Evolutionary conservation across 2,329 filamentous ascomycete genomes (phyloP).

Genomic region (Madurella fahalii): DNA sequence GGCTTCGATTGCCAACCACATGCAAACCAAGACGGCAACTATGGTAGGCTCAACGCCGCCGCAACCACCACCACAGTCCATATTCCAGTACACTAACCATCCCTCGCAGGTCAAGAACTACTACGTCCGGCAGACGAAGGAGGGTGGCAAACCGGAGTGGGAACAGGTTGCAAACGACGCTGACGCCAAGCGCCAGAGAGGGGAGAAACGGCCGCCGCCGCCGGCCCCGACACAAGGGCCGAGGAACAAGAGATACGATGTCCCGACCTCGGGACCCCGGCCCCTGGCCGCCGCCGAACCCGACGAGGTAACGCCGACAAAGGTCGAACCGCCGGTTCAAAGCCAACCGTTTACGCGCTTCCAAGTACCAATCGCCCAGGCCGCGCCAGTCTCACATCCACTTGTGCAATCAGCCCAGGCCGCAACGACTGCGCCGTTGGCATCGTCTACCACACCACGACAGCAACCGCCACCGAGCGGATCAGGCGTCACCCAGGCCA

Average conservation of each 20-base stretch:
- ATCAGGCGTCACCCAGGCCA: constrained; percentile 36
- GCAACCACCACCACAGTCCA: not conserved
- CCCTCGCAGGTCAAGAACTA: constrained; percentile 61
- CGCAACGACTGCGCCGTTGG: constrained; percentile 21
- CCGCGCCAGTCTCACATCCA: constrained; percentile 27
- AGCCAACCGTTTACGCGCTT: constrained; percentile 27
- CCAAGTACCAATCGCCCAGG: constrained; percentile 34
- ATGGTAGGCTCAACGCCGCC: constrained; percentile 56
- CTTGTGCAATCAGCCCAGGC: constrained; percentile 22
- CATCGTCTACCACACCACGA: constrained; percentile 25
- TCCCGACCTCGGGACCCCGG: constrained; percentile 38
- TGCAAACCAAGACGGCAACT: constrained; percentile 81
- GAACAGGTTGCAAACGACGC: constrained; percentile 57
- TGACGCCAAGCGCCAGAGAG: constrained; percentile 50
- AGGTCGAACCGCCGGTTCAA: constrained; percentile 39
- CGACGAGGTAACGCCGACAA: constrained; percentile 43
- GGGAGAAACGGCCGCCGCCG: constrained; percentile 57
- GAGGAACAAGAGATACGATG: constrained; percentile 48
- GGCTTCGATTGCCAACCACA: constrained; percentile 67
- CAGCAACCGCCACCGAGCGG: constrained; percentile 29
- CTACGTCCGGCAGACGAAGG: constrained; percentile 60
- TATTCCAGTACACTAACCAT: constrained; percentile 9
- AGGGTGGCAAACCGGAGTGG: constrained; percentile 52
- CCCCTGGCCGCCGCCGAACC: constrained; percentile 49
- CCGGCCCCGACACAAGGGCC: constrained; percentile 52